Evolutionary conservation across 83 land plant species (phyloP).

Genomic region (Picea abies): DNA sequence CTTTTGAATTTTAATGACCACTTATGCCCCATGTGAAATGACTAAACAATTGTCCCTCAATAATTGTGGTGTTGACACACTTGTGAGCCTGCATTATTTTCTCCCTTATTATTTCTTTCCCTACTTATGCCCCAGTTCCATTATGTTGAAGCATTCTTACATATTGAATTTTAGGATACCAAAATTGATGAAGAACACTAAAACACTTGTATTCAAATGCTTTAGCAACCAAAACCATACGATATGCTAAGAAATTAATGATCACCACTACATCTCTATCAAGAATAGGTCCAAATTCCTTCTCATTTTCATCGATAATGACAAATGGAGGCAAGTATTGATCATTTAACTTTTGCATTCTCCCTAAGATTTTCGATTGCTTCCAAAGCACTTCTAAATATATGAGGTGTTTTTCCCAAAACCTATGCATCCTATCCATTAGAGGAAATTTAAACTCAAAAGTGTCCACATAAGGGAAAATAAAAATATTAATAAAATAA

Average conservation of each 20-base stretch:
- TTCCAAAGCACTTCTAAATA: slow-evolving; percentile 81
- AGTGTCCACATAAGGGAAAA: too few relatives aligned
- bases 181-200: slow-evolving; percentile 81
- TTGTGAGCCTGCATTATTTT: too few relatives aligned
- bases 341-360: slow-evolving; percentile 65
- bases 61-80: too few relatives aligned
- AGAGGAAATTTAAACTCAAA: too few relatives aligned
- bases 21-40: too few relatives aligned
- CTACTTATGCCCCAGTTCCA: too few relatives aligned
- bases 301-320: slow-evolving; percentile 78
- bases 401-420: slow-evolving; percentile 95
- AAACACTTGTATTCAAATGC: slow-evolving; percentile 90
- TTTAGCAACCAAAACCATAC: slow-evolving; percentile 93
- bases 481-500: too few relatives aligned
- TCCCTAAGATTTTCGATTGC: slow-evolving; percentile 80
- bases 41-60: too few relatives aligned
- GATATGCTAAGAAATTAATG: slow-evolving; percentile 96
- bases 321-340: slow-evolving; percentile 94
- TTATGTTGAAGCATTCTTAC: slow-evolving; percentile 99
- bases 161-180: slow-evolving; percentile 87
- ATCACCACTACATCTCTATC: slow-evolving; percentile 98
- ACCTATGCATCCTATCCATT: slow-evolving; percentile 99
- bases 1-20: too few relatives aligned
- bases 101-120: too few relatives aligned
- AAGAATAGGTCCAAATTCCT: slow-evolving; percentile 88